Base-by-base conservation (phyloP, 345 rosid species). In the Camelina hispida region DNA sequence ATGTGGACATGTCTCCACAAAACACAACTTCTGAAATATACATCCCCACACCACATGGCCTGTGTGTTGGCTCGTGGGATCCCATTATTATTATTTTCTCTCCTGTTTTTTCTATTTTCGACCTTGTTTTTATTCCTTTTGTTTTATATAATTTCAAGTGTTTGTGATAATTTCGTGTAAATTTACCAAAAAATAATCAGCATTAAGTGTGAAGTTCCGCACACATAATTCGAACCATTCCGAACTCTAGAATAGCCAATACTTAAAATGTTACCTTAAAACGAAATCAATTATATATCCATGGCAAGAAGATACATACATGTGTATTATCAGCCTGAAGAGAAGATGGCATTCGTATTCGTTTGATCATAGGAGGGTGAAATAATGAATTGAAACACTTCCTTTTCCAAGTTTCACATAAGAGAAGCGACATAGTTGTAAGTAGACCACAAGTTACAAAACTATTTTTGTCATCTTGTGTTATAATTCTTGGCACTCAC, bases 41-140 rank as follows among this genome's bases (percentile, higher is more conserved):
- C 48, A n/a, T 58, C 73, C 62, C 73, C 73, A 59, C 78, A 50
- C 78, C 78, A 75, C 68, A 75, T 75, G 78, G 73, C 68, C 23
- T 66, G 23, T 75, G 71, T 54, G 76, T 44, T 75, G 78, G 46
- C 68, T 67, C 68, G 46, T 67, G 61, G 71, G 71, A 64, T 73
- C 50, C 63, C 71, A 65, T 55, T 64, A 54, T 18, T 64, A 38
- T 63, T 46, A 40, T 62, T 52, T 62, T 46, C 52, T 62, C 23
- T 71, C 58, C 35, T 40, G 6, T 51, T 38, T 54, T 54, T 17
- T 17, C 42, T 55, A 16, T 11, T 9, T 68, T 68, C 3, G 11
- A 55, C 25, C 9, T 68, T 55, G 53, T 55, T 69, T 68, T 25
- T 25, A 68, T 68, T 12, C 62, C 6, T 42, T 54, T 54, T 54